phyloP scores from a whole-genome alignment of 129 eudicot genomes.

The Escallonia herrerae region DNA sequence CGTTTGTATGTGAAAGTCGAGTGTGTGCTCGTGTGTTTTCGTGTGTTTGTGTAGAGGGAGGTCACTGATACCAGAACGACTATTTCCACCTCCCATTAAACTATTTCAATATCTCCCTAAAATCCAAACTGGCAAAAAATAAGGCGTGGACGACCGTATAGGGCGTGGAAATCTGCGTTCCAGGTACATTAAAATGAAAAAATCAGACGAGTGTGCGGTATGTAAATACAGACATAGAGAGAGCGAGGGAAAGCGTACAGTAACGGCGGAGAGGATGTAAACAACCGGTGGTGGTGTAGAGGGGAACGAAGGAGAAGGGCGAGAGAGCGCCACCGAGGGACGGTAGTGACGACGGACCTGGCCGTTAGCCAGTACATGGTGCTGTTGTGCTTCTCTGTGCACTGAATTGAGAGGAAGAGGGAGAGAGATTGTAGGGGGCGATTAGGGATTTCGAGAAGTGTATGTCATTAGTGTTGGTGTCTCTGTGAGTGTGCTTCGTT shows the following conservation, averaged over 20 bases:
- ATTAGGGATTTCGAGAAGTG: not conserved
- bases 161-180: no score
- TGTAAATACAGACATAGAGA: not conserved
- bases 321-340: slow-evolving; percentile 63
- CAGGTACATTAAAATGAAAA: no score
- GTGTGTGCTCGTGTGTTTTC: no score
- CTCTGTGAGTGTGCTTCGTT: not conserved
- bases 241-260: slow-evolving; percentile 24
- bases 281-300: slow-evolving; percentile 14
- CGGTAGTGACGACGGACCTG: slow-evolving; percentile 35
- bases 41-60: no score
- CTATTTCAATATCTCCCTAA: no score
- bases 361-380: slow-evolving; percentile 47
- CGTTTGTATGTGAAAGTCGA: no score
- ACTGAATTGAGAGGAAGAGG: not conserved
- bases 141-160: no score
- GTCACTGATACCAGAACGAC: no score
- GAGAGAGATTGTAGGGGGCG: not conserved
- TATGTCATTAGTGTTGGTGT: not conserved
- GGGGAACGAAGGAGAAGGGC: slow-evolving; percentile 42
- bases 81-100: no score
- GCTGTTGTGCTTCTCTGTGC: no score
- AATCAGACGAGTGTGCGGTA: no score
- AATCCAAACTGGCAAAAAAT: no score
- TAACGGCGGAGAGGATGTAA: slow-evolving; percentile 26